Conservation (phyloP, 129 eudicot species). For the Flaveria robusta region DNA sequence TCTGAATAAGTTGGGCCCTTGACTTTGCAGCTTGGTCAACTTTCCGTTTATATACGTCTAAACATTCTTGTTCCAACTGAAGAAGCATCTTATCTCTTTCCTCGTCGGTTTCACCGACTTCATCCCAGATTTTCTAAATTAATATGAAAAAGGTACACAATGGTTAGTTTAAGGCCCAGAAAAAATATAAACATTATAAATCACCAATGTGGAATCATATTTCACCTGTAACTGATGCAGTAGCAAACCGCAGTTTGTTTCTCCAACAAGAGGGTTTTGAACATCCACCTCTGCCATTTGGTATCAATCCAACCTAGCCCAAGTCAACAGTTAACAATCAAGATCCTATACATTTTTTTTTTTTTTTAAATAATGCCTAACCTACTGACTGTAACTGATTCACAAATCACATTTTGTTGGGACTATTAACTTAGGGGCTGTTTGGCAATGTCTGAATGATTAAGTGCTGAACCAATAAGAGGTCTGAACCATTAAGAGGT, state of each 20-base stretch:
- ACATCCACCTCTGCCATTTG: slow-evolving; percentile 72
- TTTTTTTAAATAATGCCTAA: too few relatives aligned
- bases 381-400: slow-evolving; percentile 6
- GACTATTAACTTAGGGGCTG: slow-evolving; percentile 5
- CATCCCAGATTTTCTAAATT: slow-evolving; percentile 96
- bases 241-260: slow-evolving; percentile 69
- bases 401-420: slow-evolving; percentile 2
- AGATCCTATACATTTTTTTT: slow-evolving; percentile 7
- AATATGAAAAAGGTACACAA: neutral
- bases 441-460: too few relatives aligned
- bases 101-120: slow-evolving; percentile 89
- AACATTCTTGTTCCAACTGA: slow-evolving; percentile 91
- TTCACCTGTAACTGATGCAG: slow-evolving; percentile 83
- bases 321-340: slow-evolving; percentile 23
- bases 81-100: slow-evolving; percentile 95
- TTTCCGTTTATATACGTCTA: slow-evolving; percentile 91
- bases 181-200: slow-evolving; percentile 3
- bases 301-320: slow-evolving; percentile 35
- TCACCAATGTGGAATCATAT: neutral
- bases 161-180: neutral
- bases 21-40: slow-evolving; percentile 89
- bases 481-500: too few relatives aligned
- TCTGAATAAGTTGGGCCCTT: slow-evolving; percentile 79
- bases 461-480: too few relatives aligned
- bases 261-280: slow-evolving; percentile 56